These are phyloP conservation scores for Mucor lusitanicus DNA, from an alignment of 371 early-diverging fungal species.

Conservation along the genomic window DNA sequence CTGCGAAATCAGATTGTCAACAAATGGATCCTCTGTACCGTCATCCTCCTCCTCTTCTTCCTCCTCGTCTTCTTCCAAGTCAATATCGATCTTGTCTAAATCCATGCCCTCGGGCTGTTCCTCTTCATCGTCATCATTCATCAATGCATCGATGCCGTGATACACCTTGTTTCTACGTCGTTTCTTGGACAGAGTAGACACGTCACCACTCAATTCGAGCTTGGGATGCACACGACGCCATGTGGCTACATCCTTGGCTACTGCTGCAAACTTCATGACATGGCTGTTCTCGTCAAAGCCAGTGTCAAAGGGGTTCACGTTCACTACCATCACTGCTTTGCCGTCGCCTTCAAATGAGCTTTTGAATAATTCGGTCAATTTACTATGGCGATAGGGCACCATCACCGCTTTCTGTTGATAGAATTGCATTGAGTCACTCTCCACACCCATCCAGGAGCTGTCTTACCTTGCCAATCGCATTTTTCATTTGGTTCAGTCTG, in stretches of 20 bases:
- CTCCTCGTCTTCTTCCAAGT: slow-evolving; percentile 11
- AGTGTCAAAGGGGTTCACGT: slow-evolving; percentile 67
- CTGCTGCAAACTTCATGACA: slow-evolving; percentile 72
- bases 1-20: slow-evolving; percentile 43
- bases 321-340: slow-evolving; percentile 70
- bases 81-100: slow-evolving; percentile 17
- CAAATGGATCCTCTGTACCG: slow-evolving; percentile 42
- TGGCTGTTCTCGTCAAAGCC: slow-evolving; percentile 64
- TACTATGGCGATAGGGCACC: slow-evolving; percentile 74
- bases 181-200: background rate
- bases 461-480: slow-evolving; percentile 42
- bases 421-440: background rate
- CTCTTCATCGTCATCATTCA: slow-evolving; percentile 5
- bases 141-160: slow-evolving; percentile 3
- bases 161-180: slow-evolving; percentile 6
- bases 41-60: slow-evolving; percentile 4
- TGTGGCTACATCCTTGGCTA: slow-evolving; percentile 64
- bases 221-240: slow-evolving; percentile 45
- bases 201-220: slow-evolving; percentile 29
- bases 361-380: slow-evolving; percentile 72
- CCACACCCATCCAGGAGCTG: background rate
- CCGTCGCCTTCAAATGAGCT: slow-evolving; percentile 70
- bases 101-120: background rate
- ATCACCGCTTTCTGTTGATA: slow-evolving; percentile 39
- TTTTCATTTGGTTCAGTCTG: slow-evolving; percentile 56